Evolutionary conservation across 2,329 filamentous ascomycete genomes (phyloP), one percentile per base, ranked within the genome.

Genomic region (Fusarium brevicatenulatum): DNA sequence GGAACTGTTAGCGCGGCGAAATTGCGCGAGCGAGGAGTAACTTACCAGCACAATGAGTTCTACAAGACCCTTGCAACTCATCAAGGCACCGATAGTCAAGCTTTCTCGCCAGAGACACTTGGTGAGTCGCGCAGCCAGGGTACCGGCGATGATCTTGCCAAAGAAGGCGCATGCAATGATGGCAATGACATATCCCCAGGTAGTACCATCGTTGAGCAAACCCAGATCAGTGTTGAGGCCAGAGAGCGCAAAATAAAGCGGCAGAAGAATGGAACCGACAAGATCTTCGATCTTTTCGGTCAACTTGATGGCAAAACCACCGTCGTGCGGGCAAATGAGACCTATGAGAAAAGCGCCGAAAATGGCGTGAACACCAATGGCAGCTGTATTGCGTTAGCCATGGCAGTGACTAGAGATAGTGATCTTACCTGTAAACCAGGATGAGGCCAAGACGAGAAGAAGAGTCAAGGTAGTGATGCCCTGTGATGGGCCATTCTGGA

Each of bases 61-160:
- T 1, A 98, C 95, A 15, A 98, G 86, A 77, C 95, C 95, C 82
- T 98, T 98, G 82, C 95, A 98, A 82, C 94, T 97, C 95, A 98
- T 98, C 77, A 98, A 83, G 21, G 92, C 90, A 19, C 95, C 95
- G 74, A 98, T 96, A 3, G 94, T 90, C 37, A 97, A 89, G 64
- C 93, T 95, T 81, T 98, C 95, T 66, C 95, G 89, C 95, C 95
- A 98, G 56, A 98, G 85, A 32, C 92, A 94, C 76, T 90, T 93
- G 7, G 62, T 67, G 12, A 90, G 78, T 40, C 90, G 89, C 2
- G 95, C 95, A 12, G 95, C 94, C 3, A 97, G 66, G 0, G 94
- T 91, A 23, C 94, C 95, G 46, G 95, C 95, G 18, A 91, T 85
- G 57, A 98, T 92, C 81, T 98, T 98, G 54, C 92, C 94, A 28